Evolutionary conservation across 805 yeast species (phyloP).

Genomic region (Kazachstania kunashirensis): DNA sequence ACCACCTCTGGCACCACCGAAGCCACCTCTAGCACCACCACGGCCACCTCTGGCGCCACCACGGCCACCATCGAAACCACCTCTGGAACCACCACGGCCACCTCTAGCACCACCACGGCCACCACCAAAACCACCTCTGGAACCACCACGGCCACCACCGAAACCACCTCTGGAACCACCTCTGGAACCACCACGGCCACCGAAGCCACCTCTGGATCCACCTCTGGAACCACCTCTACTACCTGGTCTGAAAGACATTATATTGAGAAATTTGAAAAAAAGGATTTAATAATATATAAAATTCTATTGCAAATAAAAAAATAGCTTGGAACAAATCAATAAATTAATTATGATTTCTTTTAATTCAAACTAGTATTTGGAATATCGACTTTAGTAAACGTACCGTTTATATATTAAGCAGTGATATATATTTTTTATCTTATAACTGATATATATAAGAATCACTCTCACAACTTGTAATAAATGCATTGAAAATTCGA

Average conservation of each 20-base stretch:
- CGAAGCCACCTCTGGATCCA: slow-evolving; percentile 22
- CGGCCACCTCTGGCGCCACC: slow-evolving; percentile 45
- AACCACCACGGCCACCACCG: slow-evolving; percentile 31
- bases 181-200: slow-evolving; percentile 36
- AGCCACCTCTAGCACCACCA: slow-evolving; percentile 53
- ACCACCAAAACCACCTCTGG: slow-evolving; percentile 36
- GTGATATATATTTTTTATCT: too few relatives aligned
- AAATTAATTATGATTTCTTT: too few relatives aligned
- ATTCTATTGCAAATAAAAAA: too few relatives aligned
- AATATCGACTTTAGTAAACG: too few relatives aligned
- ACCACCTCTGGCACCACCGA: slow-evolving; percentile 82
- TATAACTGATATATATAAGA: too few relatives aligned
- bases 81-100: slow-evolving; percentile 42
- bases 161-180: slow-evolving; percentile 33
- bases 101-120: slow-evolving; percentile 36
- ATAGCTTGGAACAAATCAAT: too few relatives aligned
- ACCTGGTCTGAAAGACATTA: slow-evolving; percentile 74
- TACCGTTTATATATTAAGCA: too few relatives aligned
- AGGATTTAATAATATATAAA: too few relatives aligned
- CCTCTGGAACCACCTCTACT: slow-evolving; percentile 52
- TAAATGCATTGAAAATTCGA: too few relatives aligned
- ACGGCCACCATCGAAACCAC: slow-evolving; percentile 43
- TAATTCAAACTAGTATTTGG: too few relatives aligned
- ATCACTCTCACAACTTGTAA: too few relatives aligned
- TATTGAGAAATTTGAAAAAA: too few relatives aligned